Conservation (phyloP, 371 early-diverging fungal species). For the Spraguea lophii region DNA sequence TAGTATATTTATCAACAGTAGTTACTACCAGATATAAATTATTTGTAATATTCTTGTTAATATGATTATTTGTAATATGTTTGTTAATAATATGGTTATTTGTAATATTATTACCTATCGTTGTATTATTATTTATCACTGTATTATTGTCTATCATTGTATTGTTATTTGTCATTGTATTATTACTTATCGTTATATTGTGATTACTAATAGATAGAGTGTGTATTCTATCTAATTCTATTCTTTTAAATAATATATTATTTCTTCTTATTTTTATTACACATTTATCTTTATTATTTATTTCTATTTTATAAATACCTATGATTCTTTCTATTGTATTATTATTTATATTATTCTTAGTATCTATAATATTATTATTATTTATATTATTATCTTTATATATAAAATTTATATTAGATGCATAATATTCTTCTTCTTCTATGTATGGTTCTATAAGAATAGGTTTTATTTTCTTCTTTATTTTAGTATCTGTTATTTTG, state of each 20-base stretch:
- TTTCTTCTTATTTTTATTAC: slow-evolving; percentile 12
- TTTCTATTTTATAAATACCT: not conserved
- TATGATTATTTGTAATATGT: no score
- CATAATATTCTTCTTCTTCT: not conserved
- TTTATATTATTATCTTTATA: no score
- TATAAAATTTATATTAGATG: slow-evolving; percentile 5
- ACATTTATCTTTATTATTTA: slow-evolving; percentile 1
- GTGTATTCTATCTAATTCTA: slow-evolving; percentile 17
- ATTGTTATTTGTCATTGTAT: slow-evolving; percentile 10
- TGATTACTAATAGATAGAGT: slow-evolving; percentile 18
- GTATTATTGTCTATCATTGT: no score
- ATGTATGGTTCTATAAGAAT: slow-evolving; percentile 12
- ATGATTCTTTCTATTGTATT: not conserved
- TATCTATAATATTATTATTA: no score
- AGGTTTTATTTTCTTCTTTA: slow-evolving; percentile 23
- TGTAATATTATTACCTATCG: no score
- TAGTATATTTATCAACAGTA: slow-evolving; percentile 6
- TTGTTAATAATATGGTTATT: no score
- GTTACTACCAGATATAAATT: no score
- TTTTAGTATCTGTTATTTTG: not conserved
- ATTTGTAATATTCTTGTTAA: no score
- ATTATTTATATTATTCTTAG: no score
- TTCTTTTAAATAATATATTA: slow-evolving; percentile 10
- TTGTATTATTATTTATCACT: no score
- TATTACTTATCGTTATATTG: slow-evolving; percentile 10